Percentiles rank a stretch among this genome's conserved stretches.
Evolutionary conservation across 2,329 filamentous ascomycete species (phyloP).

Genomic region (Zymoseptoria ardabiliae): DNA sequence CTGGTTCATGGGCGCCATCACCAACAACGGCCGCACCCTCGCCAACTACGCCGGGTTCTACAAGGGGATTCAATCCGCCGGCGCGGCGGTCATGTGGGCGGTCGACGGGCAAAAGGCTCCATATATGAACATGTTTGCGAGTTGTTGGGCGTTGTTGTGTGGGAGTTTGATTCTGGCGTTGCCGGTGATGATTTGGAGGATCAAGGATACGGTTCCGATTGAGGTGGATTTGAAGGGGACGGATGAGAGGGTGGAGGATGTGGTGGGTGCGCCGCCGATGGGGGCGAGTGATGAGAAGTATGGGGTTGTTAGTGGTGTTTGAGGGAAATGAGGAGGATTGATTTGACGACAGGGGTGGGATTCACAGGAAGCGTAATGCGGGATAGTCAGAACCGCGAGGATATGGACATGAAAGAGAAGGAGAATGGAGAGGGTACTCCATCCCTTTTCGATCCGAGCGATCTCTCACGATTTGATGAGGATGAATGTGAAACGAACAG

Average conservation of each 20-base stretch:
- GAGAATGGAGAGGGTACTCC: too few species aligned
- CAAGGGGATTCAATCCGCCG: constrained; percentile 85
- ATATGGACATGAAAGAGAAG: too few species aligned
- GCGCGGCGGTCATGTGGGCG: constrained; percentile 67
- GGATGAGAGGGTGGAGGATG: constrained; percentile 72
- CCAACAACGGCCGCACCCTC: constrained; percentile 84
- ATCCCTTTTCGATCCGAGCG: too few species aligned
- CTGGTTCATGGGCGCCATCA: constrained; percentile 92
- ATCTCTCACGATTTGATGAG: too few species aligned
- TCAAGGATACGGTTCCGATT: constrained; percentile 71
- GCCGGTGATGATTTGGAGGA: constrained; percentile 70
- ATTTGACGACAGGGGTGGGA: background rate
- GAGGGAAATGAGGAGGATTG: background rate
- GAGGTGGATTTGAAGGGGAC: constrained; percentile 80
- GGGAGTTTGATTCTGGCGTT: constrained; percentile 69
- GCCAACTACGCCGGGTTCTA: constrained; percentile 90
- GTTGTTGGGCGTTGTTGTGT: constrained; percentile 67
- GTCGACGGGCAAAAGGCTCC: constrained; percentile 56
- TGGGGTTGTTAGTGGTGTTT: background rate
- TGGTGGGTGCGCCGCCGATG: constrained; percentile 31
- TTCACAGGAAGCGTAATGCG: too few species aligned
- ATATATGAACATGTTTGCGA: constrained; percentile 66
- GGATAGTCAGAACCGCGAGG: too few species aligned
- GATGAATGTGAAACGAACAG: too few species aligned
- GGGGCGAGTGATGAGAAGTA: background rate